Percentiles rank a stretch among this genome's conserved stretches.
Evolutionary conservation across 2,329 filamentous ascomycete species (phyloP).

Genomic region (Leptographium galeiforme): DNA sequence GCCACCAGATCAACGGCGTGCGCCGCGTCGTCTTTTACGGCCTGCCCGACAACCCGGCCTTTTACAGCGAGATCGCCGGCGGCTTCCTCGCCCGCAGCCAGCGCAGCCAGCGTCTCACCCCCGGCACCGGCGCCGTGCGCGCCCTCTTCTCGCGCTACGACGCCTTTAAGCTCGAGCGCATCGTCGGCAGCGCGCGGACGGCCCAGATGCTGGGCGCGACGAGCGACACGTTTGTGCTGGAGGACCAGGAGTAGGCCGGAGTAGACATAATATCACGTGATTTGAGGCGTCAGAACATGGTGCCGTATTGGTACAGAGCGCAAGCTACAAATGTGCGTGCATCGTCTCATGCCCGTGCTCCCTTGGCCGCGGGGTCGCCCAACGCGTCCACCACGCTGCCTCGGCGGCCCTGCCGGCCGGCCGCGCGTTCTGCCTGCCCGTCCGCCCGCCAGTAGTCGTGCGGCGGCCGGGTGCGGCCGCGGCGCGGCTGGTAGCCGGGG

Average conservation of each 20-base stretch:
- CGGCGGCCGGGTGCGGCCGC: slow-evolving; percentile 5
- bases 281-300: too few relatives aligned
- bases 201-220: slow-evolving; percentile 72
- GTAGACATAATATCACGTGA: too few relatives aligned
- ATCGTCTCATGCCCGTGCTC: too few relatives aligned
- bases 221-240: slow-evolving; percentile 89
- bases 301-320: too few relatives aligned
- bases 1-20: slow-evolving; percentile 73
- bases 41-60: slow-evolving; percentile 73
- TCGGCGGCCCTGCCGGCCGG: background rate
- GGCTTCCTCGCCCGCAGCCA: slow-evolving; percentile 50
- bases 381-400: slow-evolving; percentile 1
- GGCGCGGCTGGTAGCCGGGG: background rate
- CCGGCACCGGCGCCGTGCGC: slow-evolving; percentile 44
- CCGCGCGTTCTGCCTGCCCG: background rate
- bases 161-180: slow-evolving; percentile 71
- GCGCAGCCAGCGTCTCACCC: slow-evolving; percentile 39
- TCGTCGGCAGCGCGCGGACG: slow-evolving; percentile 71
- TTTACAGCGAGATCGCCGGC: slow-evolving; percentile 65
- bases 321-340: too few relatives aligned
- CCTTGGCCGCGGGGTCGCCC: background rate
- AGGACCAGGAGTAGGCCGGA: slow-evolving; percentile 43
- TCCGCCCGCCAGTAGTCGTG: slow-evolving; percentile 8
- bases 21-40: slow-evolving; percentile 73
- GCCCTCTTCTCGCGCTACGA: slow-evolving; percentile 81